These are phyloP conservation scores for Diutina mesorugosa DNA, from an alignment of 1,139 yeast species.

Conservation along the genomic window DNA sequence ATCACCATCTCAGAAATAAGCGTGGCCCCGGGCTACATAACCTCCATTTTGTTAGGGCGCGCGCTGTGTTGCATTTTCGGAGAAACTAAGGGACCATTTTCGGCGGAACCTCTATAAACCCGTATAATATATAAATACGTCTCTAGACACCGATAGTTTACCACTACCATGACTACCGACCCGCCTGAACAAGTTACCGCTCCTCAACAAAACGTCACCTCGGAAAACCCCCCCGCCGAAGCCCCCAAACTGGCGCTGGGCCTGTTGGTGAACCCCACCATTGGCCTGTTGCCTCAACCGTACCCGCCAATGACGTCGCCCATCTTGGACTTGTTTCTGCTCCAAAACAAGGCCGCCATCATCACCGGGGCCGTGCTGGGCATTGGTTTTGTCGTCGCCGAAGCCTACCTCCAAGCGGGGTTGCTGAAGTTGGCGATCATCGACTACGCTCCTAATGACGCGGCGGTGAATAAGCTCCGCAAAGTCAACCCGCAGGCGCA, in stretches of 20 bases:
- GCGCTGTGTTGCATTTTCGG: not conserved
- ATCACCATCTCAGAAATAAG: not conserved
- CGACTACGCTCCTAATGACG: slow-evolving; percentile 24
- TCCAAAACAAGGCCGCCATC: slow-evolving; percentile 24
- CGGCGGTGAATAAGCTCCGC: slow-evolving; percentile 16
- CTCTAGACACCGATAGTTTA: too few species aligned
- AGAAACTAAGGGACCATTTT: not conserved
- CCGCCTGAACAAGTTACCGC: not conserved
- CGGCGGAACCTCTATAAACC: not conserved
- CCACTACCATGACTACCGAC: not conserved
- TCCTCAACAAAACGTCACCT: not conserved
- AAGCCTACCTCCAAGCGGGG: slow-evolving; percentile 35
- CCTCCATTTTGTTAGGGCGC: not conserved
- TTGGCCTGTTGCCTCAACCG: slow-evolving; percentile 1
- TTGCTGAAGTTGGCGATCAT: slow-evolving; percentile 26
- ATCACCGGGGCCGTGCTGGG: slow-evolving; percentile 35
- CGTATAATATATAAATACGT: too few species aligned
- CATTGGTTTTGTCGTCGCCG: slow-evolving; percentile 31
- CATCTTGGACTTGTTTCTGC: slow-evolving; percentile 22
- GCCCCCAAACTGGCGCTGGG: not conserved
- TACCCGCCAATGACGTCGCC: not conserved
- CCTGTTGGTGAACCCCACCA: not conserved
- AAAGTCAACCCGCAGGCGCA: slow-evolving; percentile 13
- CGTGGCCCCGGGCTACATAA: not conserved
- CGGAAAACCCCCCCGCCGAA: not conserved